Evolutionary conservation across 2,329 filamentous ascomycete species (phyloP).

Genomic region (Meredithiella fracta): DNA sequence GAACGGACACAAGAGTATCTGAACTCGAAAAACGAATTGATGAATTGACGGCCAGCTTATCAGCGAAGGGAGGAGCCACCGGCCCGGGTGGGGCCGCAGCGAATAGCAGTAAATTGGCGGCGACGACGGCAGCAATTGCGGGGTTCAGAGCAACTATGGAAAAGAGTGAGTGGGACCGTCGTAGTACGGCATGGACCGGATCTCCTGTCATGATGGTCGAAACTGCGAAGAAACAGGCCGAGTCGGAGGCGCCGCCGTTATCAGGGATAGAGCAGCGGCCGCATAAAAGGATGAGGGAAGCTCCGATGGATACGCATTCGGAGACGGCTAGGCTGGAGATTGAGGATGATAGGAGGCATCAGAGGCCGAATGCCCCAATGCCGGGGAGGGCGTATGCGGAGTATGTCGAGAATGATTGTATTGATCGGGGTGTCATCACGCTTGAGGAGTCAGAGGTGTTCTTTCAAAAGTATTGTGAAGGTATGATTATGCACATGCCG

Average conservation of each 20-base stretch:
- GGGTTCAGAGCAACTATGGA: slow-evolving; percentile 14
- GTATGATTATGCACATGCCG: slow-evolving; percentile 45
- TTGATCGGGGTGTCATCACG: slow-evolving; percentile 44
- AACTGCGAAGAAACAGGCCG: slow-evolving; percentile 20
- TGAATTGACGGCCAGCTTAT: slow-evolving; percentile 63
- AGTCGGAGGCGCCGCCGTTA: background rate
- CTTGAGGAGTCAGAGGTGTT: slow-evolving; percentile 37
- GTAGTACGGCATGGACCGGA: background rate
- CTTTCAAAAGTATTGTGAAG: slow-evolving; percentile 40
- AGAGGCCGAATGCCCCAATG: slow-evolving; percentile 13
- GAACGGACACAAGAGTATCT: slow-evolving; percentile 75
- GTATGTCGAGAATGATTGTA: slow-evolving; percentile 25
- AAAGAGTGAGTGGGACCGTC: background rate
- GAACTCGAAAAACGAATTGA: slow-evolving; percentile 90
- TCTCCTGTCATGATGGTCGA: slow-evolving; percentile 5
- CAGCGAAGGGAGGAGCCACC: slow-evolving; percentile 27
- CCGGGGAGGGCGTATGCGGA: slow-evolving; percentile 9
- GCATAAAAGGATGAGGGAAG: slow-evolving; percentile 8
- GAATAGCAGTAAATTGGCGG: slow-evolving; percentile 18
- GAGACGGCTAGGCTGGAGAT: background rate
- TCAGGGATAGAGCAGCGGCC: background rate
- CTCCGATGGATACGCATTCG: background rate
- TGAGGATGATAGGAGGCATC: slow-evolving; percentile 5
- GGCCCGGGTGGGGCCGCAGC: background rate
- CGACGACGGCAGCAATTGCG: slow-evolving; percentile 4